Conservation (phyloP, 306 rosid genomes). For the Medicago ruthenica region DNA sequence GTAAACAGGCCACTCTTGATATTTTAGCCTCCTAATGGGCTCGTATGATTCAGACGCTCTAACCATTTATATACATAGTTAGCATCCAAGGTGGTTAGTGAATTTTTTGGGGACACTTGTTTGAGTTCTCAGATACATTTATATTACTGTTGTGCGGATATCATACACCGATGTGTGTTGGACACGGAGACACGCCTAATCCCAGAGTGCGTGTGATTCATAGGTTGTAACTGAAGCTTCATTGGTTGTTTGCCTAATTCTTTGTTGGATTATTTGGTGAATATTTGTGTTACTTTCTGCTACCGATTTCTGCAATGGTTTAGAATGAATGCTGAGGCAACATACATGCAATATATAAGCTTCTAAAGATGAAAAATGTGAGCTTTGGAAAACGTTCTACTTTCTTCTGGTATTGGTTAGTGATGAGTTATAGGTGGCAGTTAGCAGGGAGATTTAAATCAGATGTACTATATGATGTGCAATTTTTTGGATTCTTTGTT, state of each 20-base stretch:
- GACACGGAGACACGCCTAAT: not conserved
- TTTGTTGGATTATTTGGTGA: slow-evolving; percentile 8
- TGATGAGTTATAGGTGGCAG: slow-evolving; percentile 2
- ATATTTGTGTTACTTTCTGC: slow-evolving; percentile 28
- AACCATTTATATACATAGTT: too few relatives aligned
- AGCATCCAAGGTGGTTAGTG: too few relatives aligned
- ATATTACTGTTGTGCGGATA: too few relatives aligned
- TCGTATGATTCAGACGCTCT: too few relatives aligned
- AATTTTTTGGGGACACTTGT: not conserved
- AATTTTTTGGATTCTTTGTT: slow-evolving; percentile 6
- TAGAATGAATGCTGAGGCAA: slow-evolving; percentile 16
- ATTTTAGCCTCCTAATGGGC: too few relatives aligned
- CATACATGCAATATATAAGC: slow-evolving; percentile 13
- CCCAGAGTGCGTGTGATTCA: not conserved
- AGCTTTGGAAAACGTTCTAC: slow-evolving; percentile 2
- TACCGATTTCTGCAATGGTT: slow-evolving; percentile 15
- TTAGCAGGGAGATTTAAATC: not conserved
- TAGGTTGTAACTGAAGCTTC: slow-evolving; percentile 24
- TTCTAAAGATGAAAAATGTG: slow-evolving; percentile 18
- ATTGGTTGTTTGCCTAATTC: slow-evolving; percentile 11
- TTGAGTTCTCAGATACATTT: not conserved
- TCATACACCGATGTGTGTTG: not conserved
- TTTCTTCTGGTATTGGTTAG: slow-evolving; percentile 17
- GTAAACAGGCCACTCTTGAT: too few relatives aligned
- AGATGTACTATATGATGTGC: slow-evolving; percentile 3